Evolutionary conservation across 495 filamentous ascomycete species (phyloP).

Genomic region (Neurospora sp.): DNA sequence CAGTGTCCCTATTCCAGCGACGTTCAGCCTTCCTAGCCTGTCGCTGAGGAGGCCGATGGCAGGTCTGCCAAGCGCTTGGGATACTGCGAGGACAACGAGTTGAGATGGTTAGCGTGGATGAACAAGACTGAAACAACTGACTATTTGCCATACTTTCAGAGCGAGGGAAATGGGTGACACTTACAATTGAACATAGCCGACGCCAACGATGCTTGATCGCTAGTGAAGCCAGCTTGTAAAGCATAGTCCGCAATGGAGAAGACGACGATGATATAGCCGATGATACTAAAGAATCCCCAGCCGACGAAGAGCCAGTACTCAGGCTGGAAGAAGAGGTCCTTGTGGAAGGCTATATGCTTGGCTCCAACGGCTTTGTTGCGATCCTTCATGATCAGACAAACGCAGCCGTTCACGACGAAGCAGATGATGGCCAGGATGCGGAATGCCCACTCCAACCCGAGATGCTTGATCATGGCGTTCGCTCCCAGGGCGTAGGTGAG

Average conservation of each 20-base stretch:
- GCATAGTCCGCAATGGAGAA: conserved; percentile 68
- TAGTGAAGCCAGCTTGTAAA: conserved; percentile 48
- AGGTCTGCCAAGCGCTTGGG: conserved; percentile 43
- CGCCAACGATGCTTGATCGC: conserved; percentile 58
- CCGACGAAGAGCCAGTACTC: conserved; percentile 55
- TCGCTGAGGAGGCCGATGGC: conserved; percentile 61
- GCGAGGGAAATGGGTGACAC: conserved; percentile 7
- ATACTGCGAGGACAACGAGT: conserved; percentile 16
- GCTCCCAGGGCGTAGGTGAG: conserved; percentile 49
- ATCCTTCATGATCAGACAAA: conserved; percentile 50
- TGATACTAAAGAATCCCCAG: conserved; percentile 61
- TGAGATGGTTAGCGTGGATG: background rate
- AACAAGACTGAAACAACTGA: background rate
- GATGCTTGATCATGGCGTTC: conserved; percentile 48
- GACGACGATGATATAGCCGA: conserved; percentile 62
- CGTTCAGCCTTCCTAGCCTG: conserved; percentile 54
- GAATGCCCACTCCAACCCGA: conserved; percentile 57
- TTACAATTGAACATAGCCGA: conserved; percentile 64
- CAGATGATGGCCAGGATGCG: conserved; percentile 54
- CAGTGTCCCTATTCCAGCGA: conserved; percentile 51
- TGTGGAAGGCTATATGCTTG: conserved; percentile 53
- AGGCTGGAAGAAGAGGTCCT: conserved; percentile 46
- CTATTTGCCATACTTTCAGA: conserved; percentile 26
- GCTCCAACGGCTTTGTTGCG: conserved; percentile 59
- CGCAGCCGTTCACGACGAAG: conserved; percentile 48